These are phyloP conservation scores for Thalassiosira livingstoniorum DNA, from an alignment of 352 stramenopile species.

Conservation along the genomic window DNA sequence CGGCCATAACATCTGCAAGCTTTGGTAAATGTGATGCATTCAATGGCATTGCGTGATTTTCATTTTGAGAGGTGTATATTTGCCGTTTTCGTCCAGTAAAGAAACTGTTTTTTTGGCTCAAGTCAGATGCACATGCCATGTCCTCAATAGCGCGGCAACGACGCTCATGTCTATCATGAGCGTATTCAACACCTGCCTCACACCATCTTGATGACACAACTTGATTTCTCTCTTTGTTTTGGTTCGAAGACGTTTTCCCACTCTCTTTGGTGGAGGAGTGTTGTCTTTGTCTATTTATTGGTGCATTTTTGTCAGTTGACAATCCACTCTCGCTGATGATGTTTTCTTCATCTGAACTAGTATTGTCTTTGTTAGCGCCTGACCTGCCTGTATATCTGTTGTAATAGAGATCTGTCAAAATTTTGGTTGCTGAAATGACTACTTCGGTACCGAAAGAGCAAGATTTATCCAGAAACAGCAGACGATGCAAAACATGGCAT, in stretches of 20 bases:
- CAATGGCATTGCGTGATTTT: neutral
- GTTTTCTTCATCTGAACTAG: too few relatives aligned
- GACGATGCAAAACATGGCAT: conserved; percentile 57
- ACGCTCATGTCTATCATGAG: conserved; percentile 35
- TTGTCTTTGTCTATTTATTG: too few relatives aligned
- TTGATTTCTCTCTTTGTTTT: conserved; percentile 20
- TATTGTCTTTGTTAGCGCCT: neutral
- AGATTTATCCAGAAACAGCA: conserved; percentile 47
- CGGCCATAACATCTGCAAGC: conserved; percentile 48
- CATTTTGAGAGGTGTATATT: neutral
- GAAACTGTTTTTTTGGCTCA: neutral
- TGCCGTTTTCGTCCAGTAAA: conserved; percentile 11
- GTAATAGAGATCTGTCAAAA: conserved; percentile 46
- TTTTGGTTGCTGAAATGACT: conserved; percentile 26
- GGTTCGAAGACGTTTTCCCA: too few relatives aligned
- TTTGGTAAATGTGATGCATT: conserved; percentile 24
- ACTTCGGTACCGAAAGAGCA: conserved; percentile 41
- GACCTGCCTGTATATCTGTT: conserved; percentile 22
- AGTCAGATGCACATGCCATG: neutral
- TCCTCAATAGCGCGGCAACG: conserved; percentile 22
- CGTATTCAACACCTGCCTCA: neutral
- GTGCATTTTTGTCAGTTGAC: neutral
- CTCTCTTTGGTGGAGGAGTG: too few relatives aligned
- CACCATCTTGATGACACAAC: conserved; percentile 49
- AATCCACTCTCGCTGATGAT: too few relatives aligned